Evolutionary conservation across 164 flowering plant species (phyloP).

Genomic region (Dillenia suffruticosa): DNA sequence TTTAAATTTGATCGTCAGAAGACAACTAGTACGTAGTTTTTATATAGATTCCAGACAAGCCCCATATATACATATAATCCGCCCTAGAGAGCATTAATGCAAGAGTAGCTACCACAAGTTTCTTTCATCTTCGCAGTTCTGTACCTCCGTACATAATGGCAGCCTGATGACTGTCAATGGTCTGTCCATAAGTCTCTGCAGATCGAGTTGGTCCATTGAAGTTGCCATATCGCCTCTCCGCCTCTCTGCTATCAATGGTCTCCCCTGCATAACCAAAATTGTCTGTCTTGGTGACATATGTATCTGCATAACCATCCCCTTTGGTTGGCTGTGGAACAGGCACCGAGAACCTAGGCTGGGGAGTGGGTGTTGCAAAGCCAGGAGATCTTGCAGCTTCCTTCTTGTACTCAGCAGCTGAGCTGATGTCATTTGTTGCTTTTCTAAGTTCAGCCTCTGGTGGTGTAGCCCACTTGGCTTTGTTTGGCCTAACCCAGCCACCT

Average conservation of each 20-base stretch:
- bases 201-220: background rate
- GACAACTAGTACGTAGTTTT: too few species aligned
- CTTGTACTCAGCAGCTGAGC: constrained; percentile 10
- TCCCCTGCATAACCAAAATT: background rate
- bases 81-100: too few species aligned
- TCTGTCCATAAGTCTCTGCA: background rate
- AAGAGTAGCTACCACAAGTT: too few species aligned
- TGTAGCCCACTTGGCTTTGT: constrained; percentile 15
- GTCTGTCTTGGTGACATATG: too few species aligned
- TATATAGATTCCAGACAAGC: too few species aligned
- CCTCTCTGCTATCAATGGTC: constrained; percentile 22
- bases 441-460: constrained; percentile 14
- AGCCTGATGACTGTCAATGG: constrained; percentile 23
- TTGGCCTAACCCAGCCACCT: constrained; percentile 26
- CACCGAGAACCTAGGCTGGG: background rate
- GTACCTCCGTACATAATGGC: constrained; percentile 11
- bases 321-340: background rate
- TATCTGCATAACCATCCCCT: background rate
- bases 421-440: constrained; percentile 20
- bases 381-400: constrained; percentile 10
- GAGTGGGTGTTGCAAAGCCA: background rate
- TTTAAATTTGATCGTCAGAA: too few species aligned
- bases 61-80: too few species aligned
- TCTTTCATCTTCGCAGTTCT: background rate
- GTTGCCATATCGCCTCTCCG: constrained; percentile 18